A percentile compares a stretch with the other conserved stretches of the same genome.
Conservation (phyloP, 768 basidiomycete species). For the Leccinum variicolor region DNA sequence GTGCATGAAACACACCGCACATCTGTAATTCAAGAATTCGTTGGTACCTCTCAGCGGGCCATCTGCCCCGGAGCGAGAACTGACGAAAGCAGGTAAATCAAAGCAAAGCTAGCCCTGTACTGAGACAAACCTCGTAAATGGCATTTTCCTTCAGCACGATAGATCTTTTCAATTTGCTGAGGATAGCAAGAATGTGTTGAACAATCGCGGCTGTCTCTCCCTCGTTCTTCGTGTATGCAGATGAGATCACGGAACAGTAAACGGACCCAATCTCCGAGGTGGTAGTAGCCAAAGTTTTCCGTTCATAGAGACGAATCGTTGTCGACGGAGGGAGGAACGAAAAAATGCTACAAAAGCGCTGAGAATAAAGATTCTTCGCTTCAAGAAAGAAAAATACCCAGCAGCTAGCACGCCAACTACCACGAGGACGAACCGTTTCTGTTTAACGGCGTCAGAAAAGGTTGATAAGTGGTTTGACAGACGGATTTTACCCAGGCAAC, state of each 20-base stretch:
- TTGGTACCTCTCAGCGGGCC: conserved; percentile 80
- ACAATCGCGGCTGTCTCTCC: conserved; percentile 54
- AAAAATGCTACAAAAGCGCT: conserved; percentile 44
- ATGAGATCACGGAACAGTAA: conserved; percentile 75
- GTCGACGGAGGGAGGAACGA: conserved; percentile 73
- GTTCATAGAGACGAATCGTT: conserved; percentile 71
- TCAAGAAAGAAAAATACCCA: conserved; percentile 45
- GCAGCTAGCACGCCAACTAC: conserved; percentile 71
- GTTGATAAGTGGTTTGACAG: neutral
- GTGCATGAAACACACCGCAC: conserved; percentile 35
- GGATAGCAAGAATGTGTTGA: conserved; percentile 67
- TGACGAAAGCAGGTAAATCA: conserved; percentile 24
- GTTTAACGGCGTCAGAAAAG: neutral
- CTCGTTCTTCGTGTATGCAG: conserved; percentile 54
- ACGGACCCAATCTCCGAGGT: conserved; percentile 63
- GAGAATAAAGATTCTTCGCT: neutral
- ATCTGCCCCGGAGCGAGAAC: conserved; percentile 73
- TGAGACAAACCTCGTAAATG: conserved; percentile 55
- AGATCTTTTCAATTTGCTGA: conserved; percentile 68
- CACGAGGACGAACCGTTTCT: conserved; percentile 71
- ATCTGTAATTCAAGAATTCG: conserved; percentile 63
- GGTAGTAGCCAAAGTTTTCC: conserved; percentile 65
- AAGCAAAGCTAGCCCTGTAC: neutral
- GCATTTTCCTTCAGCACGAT: conserved; percentile 54
- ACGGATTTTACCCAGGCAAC: conserved; percentile 65